Evolutionary conservation across 2,329 filamentous ascomycete genomes (phyloP).

Genomic region (Phaeosphaeriaceae sp.): DNA sequence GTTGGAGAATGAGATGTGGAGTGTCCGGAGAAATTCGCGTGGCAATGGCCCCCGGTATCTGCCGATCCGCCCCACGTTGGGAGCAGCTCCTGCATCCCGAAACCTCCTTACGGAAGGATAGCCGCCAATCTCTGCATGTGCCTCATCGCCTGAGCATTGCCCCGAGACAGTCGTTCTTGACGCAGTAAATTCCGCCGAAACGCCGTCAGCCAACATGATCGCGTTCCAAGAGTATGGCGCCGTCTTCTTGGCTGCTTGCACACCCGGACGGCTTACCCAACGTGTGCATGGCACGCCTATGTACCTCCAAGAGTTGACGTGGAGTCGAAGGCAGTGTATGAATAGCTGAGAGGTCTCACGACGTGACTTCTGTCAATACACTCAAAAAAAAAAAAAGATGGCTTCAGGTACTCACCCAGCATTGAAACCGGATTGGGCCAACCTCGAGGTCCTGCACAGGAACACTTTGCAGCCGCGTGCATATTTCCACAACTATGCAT

Average conservation of each 20-base stretch:
- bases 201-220: not conserved
- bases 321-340: slow-evolving; percentile 9
- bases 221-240: not conserved
- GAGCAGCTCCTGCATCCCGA: slow-evolving; percentile 1
- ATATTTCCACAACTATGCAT: slow-evolving; percentile 63
- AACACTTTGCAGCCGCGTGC: slow-evolving; percentile 65
- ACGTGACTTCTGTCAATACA: slow-evolving; percentile 2
- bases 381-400: slow-evolving; percentile 20
- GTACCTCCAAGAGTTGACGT: slow-evolving; percentile 1
- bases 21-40: not conserved
- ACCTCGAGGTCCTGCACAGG: slow-evolving; percentile 65
- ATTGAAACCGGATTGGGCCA: slow-evolving; percentile 65
- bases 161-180: not conserved
- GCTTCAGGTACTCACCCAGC: slow-evolving; percentile 29
- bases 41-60: not conserved
- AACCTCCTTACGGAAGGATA: slow-evolving; percentile 13
- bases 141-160: slow-evolving; percentile 16
- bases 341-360: slow-evolving; percentile 1
- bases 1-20: not conserved
- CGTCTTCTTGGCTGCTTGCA: not conserved
- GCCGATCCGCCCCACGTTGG: slow-evolving; percentile 11
- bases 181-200: not conserved
- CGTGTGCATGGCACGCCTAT: slow-evolving; percentile 14
- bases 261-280: slow-evolving; percentile 30
- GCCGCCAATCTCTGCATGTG: slow-evolving; percentile 12